Evolutionary conservation across 306 rosid genomes (phyloP), one percentile per base, ranked within the genome.

Genomic region (Pueraria montana): DNA sequence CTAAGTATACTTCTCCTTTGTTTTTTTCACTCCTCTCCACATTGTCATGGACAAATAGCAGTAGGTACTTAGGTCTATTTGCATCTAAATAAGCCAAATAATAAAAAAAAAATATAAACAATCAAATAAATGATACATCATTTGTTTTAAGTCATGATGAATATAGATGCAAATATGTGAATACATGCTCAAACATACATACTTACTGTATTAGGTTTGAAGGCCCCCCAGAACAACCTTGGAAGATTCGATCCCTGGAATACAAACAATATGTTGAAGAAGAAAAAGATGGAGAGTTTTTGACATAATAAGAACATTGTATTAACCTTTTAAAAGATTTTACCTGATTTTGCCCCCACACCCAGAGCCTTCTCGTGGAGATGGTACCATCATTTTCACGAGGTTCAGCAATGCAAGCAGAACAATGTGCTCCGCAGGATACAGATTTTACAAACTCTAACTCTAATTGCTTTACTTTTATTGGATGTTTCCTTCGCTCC

Each of bases 261-360:
- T 52, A 70, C 45, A 69, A 81, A 89, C 67, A 24, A 61, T 59
- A 18, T 74, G 61, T 69, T 48, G 72, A 62, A 49, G 14, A 72
- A 17, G 13, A 53, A 17, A 43, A 72, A 68, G 42, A 59, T 12
- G 3, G 18, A 24, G 43, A 12, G 55, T 77, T 75, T 77, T 27
- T 34, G 13, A 76, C 46, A 42, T 45, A 46, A 48, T 38, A 65
- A 21, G 87, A 62, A 56, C 50, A 68, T 4, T 42, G 72, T 8
- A 67, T 30, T 52, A 67, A 75, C 59, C 53, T 27, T 61, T 18
- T 23, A 26, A 79, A 81, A 52, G 49, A 43, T 49, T 27, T 48
- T 80, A 91, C 98, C 98, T 95, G 98, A 82, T 95, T 95, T 78
- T 95, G 97, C 27, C 98, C 98, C 98, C 98, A 95, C 63, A 95